Evolutionary conservation across 2,329 filamentous ascomycete genomes (phyloP).

Genomic region (Iodosphaeria phyllophila): DNA sequence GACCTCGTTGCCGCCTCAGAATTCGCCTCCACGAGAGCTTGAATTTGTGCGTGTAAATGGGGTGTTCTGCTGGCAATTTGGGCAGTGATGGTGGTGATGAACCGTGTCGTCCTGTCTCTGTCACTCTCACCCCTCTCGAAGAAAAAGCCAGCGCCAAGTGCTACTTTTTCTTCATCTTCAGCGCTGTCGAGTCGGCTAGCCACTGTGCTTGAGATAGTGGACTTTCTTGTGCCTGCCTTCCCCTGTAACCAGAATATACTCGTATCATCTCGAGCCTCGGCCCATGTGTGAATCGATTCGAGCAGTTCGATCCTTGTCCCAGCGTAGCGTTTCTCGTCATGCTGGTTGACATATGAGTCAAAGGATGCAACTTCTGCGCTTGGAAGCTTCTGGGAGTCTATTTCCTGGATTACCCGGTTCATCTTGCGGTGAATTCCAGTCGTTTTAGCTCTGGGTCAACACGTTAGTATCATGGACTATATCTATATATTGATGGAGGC

Average conservation of each 20-base stretch:
- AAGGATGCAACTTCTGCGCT: background rate
- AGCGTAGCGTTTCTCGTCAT: background rate
- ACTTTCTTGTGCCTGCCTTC: constrained; percentile 21
- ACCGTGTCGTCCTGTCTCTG: constrained; percentile 13
- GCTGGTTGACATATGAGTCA: constrained; percentile 1
- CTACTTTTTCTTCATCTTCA: too few relatives aligned
- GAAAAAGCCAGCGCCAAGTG: constrained; percentile 17
- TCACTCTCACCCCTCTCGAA: constrained; percentile 23
- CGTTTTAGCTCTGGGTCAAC: too few relatives aligned
- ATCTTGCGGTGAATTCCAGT: background rate
- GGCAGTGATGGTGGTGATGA: constrained; percentile 20
- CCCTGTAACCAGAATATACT: constrained; percentile 15
- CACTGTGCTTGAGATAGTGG: constrained; percentile 17
- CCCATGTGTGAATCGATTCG: constrained; percentile 1
- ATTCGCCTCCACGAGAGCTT: constrained; percentile 12
- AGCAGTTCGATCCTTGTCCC: background rate
- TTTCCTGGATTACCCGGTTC: background rate
- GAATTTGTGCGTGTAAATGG: constrained; percentile 9
- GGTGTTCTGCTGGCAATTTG: constrained; percentile 13
- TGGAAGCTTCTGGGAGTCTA: too few relatives aligned
- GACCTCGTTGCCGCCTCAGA: constrained; percentile 10
- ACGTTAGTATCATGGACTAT: too few relatives aligned
- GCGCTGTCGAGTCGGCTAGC: constrained; percentile 5
- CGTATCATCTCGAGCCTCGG: background rate
- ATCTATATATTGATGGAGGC: too few relatives aligned